Evolutionary conservation across 2,329 filamentous ascomycete species (phyloP), one percentile per base, ranked within the genome.

Genomic region (Chaetothyriales sp.): DNA sequence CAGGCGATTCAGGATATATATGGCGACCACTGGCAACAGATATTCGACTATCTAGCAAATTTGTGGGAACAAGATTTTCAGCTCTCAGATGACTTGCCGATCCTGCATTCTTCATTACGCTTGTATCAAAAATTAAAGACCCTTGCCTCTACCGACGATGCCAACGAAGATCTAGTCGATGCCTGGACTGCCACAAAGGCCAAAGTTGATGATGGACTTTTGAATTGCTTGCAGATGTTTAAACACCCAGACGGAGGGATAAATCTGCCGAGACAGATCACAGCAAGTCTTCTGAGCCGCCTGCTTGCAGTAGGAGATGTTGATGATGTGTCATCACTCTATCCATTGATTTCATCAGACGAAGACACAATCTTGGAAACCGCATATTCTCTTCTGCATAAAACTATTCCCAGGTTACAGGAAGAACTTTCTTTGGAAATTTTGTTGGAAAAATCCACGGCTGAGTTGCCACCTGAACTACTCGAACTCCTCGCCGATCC

Each of bases 101-200:
- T 83, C 22, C 70, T 89, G 0, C 77, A 89, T 62, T 76, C 84
- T 4, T 86, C 86, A 0, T 71, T 95, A 22, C 84, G 82, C 62
- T 71, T 97, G 0, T 80, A 83, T 54, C 73, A 73, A 15, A 72
- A 73, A 0, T 65, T 97, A 1, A 77, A 81, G 56, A 72, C 71
- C 2, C 67, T 90, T 0, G 68, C 70, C 1, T 63, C 63, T 18
- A 63, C 63, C 7, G 73, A 80, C 18, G 58, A 59, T 20, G 47
- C 43, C 28, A 95, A 95, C 56, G 90, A 97, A 56, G 90, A 97
- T 64, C 74, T 95, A 0, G 70, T 81, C 13, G 89, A 95, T 61
- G 80, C 81, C 0, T 77, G 90, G 62, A 76, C 77, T 49, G 77
- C 82, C 10, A 75, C 77, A 8, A 72, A 77, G n/a, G 67, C 75